These are phyloP conservation scores for Tylopilus sp. DNA, from an alignment of 768 basidiomycete genomes.

Conservation along the genomic window DNA sequence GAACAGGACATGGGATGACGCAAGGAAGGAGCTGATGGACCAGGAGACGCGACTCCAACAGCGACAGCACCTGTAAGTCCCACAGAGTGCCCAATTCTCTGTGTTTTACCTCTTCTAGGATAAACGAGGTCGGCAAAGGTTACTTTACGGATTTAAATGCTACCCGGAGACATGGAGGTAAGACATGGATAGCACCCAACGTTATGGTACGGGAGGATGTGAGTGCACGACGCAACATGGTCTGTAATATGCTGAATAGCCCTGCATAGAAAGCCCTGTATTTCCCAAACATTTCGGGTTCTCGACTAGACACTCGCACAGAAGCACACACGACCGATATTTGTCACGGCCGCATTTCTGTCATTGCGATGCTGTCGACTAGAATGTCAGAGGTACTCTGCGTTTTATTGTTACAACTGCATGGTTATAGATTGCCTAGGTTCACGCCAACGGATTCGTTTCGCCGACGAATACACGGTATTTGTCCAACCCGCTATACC, in stretches of 20 bases:
- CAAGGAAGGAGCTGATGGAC: conserved; percentile 66
- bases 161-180: conserved; percentile 81
- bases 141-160: conserved; percentile 88
- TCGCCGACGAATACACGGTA: conserved; percentile 52
- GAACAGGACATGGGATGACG: conserved; percentile 55
- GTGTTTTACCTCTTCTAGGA: conserved; percentile 32
- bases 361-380: conserved; percentile 81
- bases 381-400: conserved; percentile 76
- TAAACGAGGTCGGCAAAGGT: conserved; percentile 67
- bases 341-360: conserved; percentile 69
- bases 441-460: conserved; percentile 74
- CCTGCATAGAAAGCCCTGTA: conserved; percentile 77
- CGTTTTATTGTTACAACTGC: not conserved
- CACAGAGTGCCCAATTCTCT: not conserved
- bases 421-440: conserved; percentile 37
- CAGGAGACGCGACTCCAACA: conserved; percentile 67
- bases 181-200: conserved; percentile 90
- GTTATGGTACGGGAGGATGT: conserved; percentile 91
- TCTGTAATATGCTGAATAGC: not conserved
- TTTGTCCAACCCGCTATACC: conserved; percentile 55
- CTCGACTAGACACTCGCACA: conserved; percentile 51
- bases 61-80: conserved; percentile 53
- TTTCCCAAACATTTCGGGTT: conserved; percentile 83
- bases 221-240: conserved; percentile 29
- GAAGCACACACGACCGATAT: conserved; percentile 74